Evolutionary conservation across 495 filamentous ascomycete genomes (phyloP).

Genomic region (Cairneyella variabilis): DNA sequence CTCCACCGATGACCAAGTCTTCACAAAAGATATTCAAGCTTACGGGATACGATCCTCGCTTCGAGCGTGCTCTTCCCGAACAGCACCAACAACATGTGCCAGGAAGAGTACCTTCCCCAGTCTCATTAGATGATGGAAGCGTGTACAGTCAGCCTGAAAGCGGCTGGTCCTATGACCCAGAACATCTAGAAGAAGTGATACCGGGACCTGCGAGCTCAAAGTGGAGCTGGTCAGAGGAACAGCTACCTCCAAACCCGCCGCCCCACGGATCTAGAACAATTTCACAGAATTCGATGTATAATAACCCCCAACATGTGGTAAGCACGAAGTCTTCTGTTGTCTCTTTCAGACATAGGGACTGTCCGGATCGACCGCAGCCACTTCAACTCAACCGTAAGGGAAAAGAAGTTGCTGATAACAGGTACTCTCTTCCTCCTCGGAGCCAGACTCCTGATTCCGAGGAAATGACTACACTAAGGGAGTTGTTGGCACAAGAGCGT

Average conservation of each 20-base stretch:
- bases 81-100: background rate
- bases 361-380: background rate
- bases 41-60: conserved; percentile 7
- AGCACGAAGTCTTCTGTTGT: background rate
- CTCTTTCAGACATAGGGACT: background rate
- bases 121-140: conserved; percentile 3
- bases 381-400: background rate
- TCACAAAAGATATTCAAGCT: conserved; percentile 10
- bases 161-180: background rate
- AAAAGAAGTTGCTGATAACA: background rate
- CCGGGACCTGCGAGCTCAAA: background rate
- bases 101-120: background rate
- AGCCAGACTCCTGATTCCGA: background rate
- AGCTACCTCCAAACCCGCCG: background rate
- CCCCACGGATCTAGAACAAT: background rate
- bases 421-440: too few species aligned
- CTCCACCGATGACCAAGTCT: background rate
- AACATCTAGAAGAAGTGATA: background rate
- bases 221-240: background rate
- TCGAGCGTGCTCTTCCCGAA: background rate
- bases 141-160: background rate
- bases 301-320: background rate
- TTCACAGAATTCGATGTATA: background rate
- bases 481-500: background rate
- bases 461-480: background rate